Base-by-base conservation (phyloP, 805 yeast genomes). In the Monosporozyma servazzii region DNA sequence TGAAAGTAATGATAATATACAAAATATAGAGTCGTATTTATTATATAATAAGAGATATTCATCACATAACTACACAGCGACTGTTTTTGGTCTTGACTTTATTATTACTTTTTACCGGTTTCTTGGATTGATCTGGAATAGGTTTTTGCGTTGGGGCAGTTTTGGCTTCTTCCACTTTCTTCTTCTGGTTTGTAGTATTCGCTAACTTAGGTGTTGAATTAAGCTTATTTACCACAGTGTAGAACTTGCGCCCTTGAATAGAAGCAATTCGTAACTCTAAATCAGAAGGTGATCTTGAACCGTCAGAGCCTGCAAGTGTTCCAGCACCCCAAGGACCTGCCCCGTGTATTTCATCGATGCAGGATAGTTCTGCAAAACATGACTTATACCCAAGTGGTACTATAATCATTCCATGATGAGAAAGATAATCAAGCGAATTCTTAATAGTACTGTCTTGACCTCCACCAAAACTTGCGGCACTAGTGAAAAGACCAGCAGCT, bases 261-360 rank as follows among this genome's bases (percentile, higher is more conserved):
- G 64, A 63, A 25, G 88, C 91, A 53, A 86, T 66, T 59, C 76
- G 75, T 65, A 76, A 70, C 69, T 88, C 96, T 52, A 84, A 71
- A 18, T 71, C 75, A 43, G 81, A 60, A 33, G 88, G 84, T 59
- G 73, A 71, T 73, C 95, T 80, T 7, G 86, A 77, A 48, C 95
- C 95, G 63, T 84, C 91, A 48, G 76, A 73, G 48, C 81, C 86
- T 30, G 95, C 89, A 61, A 76, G 73, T 39, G 86, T 71, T 58
- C 95, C 95, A 33, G 95, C 85, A 66, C 95, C 96, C 88, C 89
- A 88, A 45, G 95, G 79, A 21, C 89, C 78, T 51, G 86, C 86
- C 57, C 95, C 95, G 65, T 84, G 95, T 48, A 80, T 75, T 71
- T 85, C 88, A 3, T 75, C 78, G 44, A 82, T 61, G 68, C 74